Percentiles rank a stretch among this genome's conserved stretches.
phyloP scores from a whole-genome alignment of 306 rosid genomes.

The Cicer pinnatifidum region DNA sequence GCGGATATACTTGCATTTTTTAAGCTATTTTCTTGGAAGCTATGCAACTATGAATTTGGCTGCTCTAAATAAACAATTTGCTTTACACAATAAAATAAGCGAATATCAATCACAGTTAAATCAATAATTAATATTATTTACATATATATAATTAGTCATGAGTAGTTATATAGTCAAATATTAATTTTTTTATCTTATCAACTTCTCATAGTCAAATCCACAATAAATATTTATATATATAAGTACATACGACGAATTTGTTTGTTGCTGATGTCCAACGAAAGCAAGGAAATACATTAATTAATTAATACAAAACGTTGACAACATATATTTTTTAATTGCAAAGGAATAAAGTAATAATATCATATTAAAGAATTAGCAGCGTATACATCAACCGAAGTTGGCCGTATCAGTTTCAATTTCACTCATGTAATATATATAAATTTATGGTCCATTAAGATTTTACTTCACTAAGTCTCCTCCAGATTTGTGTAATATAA shows the following conservation, averaged over 20 bases:
- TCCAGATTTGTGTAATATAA: too few relatives aligned
- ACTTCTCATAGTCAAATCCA: too few relatives aligned
- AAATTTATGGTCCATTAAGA: too few relatives aligned
- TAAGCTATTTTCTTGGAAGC: constrained; percentile 7
- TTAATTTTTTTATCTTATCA: too few relatives aligned
- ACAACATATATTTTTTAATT: background rate
- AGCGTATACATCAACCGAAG: background rate
- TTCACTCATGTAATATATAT: too few relatives aligned
- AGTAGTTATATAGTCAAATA: too few relatives aligned
- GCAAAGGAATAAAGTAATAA: constrained; percentile 9
- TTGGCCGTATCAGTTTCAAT: background rate
- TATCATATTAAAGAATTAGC: constrained; percentile 8
- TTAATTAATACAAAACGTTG: background rate
- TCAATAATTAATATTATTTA: too few relatives aligned
- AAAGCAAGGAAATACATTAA: constrained; percentile 29
- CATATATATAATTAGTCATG: too few relatives aligned
- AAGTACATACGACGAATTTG: constrained; percentile 22
- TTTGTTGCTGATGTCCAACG: constrained; percentile 19
- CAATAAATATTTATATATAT: background rate
- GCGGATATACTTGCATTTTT: constrained; percentile 32
- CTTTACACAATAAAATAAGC: too few relatives aligned
- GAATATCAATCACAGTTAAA: too few relatives aligned
- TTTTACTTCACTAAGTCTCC: too few relatives aligned
- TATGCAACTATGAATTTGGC: background rate
- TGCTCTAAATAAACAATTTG: too few relatives aligned